Percentiles rank a stretch among this genome's conserved stretches.
Evolutionary conservation across 2,329 filamentous ascomycete species (phyloP).

Genomic region (Colletotrichum cuscutae): DNA sequence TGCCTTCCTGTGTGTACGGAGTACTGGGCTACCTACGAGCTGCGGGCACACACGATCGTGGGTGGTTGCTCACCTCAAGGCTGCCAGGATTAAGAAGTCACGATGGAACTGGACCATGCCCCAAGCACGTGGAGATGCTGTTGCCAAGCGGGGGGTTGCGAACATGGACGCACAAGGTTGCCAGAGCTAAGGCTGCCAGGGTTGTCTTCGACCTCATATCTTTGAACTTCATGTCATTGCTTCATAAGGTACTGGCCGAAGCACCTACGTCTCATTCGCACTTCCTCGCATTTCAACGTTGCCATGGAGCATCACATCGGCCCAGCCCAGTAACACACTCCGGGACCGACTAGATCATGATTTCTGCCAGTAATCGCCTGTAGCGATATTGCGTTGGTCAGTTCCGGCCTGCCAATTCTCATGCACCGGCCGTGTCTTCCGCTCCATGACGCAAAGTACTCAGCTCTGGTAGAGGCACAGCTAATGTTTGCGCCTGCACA

Average conservation of each 20-base stretch:
- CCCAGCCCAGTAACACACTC: not conserved
- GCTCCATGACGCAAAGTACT: not conserved
- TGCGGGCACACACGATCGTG: conserved; percentile 1
- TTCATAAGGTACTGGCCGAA: not conserved
- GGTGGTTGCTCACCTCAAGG: not conserved
- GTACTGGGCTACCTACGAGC: too few species aligned
- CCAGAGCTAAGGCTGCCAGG: not conserved
- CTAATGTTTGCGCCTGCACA: not conserved
- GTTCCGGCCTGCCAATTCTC: not conserved
- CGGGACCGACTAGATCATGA: not conserved
- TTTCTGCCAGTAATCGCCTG: not conserved
- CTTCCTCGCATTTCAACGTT: not conserved
- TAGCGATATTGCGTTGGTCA: not conserved
- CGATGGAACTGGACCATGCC: conserved; percentile 23
- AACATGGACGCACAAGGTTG: too few species aligned
- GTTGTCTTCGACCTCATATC: not conserved
- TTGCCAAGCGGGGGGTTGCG: conserved; percentile 1
- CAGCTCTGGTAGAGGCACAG: not conserved
- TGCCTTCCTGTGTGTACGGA: too few species aligned
- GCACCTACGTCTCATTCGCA: not conserved
- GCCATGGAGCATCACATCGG: not conserved
- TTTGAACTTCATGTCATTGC: not conserved
- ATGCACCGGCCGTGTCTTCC: not conserved
- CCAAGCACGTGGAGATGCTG: conserved; percentile 20
- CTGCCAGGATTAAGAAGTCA: conserved; percentile 15